Evolutionary conservation across 805 yeast species (phyloP).

Genomic region (Priceomyces melissophilus): DNA sequence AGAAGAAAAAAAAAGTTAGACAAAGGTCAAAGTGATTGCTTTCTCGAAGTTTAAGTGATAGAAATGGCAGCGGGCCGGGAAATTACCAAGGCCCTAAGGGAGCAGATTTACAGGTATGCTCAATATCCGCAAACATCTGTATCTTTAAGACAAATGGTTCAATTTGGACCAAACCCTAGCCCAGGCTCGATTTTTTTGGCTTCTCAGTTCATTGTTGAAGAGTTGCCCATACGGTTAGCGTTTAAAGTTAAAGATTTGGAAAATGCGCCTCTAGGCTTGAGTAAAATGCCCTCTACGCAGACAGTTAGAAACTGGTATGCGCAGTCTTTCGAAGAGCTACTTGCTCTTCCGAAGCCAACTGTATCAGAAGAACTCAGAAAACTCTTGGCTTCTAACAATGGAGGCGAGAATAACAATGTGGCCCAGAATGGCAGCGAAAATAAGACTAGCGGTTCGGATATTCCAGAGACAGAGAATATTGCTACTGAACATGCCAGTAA

Average conservation of each 20-base stretch:
- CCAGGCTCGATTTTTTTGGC: slow-evolving; percentile 81
- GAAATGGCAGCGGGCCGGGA: slow-evolving; percentile 48
- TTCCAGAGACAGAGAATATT: slow-evolving; percentile 18
- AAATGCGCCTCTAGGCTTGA: slow-evolving; percentile 70
- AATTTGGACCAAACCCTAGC: slow-evolving; percentile 75
- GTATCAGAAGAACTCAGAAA: slow-evolving; percentile 41
- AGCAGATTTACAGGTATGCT: slow-evolving; percentile 62
- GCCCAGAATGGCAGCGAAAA: background rate
- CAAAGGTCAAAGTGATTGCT: no score
- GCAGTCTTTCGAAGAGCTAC: slow-evolving; percentile 80
- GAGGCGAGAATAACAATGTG: background rate
- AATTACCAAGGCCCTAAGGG: slow-evolving; percentile 46
- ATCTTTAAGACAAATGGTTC: slow-evolving; percentile 84
- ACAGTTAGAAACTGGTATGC: slow-evolving; percentile 88
- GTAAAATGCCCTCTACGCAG: slow-evolving; percentile 68
- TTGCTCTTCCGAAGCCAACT: slow-evolving; percentile 57
- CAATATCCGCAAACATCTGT: slow-evolving; percentile 79
- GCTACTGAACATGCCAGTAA: slow-evolving; percentile 27
- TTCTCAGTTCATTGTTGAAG: slow-evolving; percentile 79
- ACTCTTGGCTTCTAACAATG: slow-evolving; percentile 19
- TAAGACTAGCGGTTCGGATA: background rate
- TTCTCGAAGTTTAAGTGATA: background rate
- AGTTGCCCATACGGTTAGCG: slow-evolving; percentile 81
- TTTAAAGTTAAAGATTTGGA: slow-evolving; percentile 83
- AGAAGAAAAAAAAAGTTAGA: no score